Evolutionary conservation across 768 basidiomycete species (phyloP), one percentile per base, ranked within the genome.

Genomic region (Lactifluus piperatus): DNA sequence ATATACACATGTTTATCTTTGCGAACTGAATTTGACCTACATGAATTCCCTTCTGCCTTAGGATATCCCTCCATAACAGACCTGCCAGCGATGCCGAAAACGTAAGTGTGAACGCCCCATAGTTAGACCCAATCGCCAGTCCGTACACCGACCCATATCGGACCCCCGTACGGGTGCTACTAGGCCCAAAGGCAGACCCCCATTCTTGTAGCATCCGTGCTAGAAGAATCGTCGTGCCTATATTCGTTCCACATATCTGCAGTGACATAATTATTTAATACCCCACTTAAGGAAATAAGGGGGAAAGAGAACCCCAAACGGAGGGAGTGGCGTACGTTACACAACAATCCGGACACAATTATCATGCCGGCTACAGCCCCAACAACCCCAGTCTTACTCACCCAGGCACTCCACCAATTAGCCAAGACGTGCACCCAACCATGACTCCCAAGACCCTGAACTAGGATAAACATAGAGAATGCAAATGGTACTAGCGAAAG

Each of bases 391-490:
- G 73, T 74, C 34, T 59, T 64, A 32, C 61, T 56, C 7, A 72
- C 74, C 78, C 78, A 80, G 7, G 73, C 69, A 4, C 58, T 66
- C 79, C 79, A 80, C 88, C 90, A 91, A 3, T 65, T 64, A 0
- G 83, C 86, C 68, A 94, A 95, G 24, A 94, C 77, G 13, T 82
- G 77, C 9, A 95, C 91, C 93, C 94, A 98, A 27, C 92, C 92
- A 58, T 86, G 83, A 61, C 83, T 78, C 13, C 83, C 77, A 6
- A 98, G 79, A 0, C 79, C 88, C 68, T 94, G 88, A 58, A 95
- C 91, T 57, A 98, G 81, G 64, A 97, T 91, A 74, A 98, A 97
- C 71, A 94, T 92, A 0, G 88, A 85, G 68, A 97, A 93, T 0
- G 93, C 90, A 68, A 98, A 98, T 0, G 91, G 91, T 16, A 97